phyloP scores from a whole-genome alignment of 441 rosid species.

The Raphanus hybrid region DNA sequence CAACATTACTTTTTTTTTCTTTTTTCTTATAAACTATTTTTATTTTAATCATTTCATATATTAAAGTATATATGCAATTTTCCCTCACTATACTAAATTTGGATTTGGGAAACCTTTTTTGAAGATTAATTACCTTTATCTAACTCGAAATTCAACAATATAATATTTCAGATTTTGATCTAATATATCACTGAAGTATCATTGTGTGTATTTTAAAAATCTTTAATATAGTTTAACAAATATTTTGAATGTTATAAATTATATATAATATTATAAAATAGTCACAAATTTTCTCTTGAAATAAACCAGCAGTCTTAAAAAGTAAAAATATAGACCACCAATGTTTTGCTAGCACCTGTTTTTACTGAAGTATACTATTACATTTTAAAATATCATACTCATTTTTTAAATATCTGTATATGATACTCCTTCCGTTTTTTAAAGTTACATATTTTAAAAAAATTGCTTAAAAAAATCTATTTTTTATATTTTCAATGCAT shows the following conservation, averaged over 20 bases:
- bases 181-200: not conserved
- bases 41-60: not conserved
- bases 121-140: not conserved
- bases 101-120: not conserved
- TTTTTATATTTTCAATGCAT: no score
- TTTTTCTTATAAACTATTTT: not conserved
- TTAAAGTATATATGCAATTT: not conserved
- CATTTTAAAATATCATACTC: not conserved
- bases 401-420: not conserved
- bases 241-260: no score
- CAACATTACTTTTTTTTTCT: not conserved
- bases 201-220: not conserved
- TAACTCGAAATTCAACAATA: not conserved
- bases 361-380: not conserved
- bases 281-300: not conserved
- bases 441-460: no score
- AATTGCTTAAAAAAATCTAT: no score
- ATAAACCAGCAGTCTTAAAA: no score
- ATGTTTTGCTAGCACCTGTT: not conserved
- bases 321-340: not conserved
- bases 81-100: not conserved
- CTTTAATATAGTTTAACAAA: no score
- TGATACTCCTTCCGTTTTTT: no score
- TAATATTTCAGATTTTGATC: not conserved
- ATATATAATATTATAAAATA: not conserved